These are phyloP conservation scores for Trametes polyzona DNA, from an alignment of 1,284 basidiomycete genomes.

Conservation along the genomic window DNA sequence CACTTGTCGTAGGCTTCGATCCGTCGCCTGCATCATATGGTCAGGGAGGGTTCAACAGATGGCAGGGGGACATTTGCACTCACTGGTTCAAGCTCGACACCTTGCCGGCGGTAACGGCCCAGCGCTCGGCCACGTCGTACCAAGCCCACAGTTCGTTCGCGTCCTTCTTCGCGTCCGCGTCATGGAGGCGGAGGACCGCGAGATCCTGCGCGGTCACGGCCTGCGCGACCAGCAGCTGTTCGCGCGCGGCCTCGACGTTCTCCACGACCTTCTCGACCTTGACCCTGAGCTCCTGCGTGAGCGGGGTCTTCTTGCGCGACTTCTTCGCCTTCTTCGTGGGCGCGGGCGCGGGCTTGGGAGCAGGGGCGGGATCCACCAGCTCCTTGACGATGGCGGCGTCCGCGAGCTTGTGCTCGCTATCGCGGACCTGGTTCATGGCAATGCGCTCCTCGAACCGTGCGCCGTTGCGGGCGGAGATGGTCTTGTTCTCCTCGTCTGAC, in stretches of 20 bases:
- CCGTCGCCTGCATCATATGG: not conserved
- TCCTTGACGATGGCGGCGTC: constrained; percentile 8
- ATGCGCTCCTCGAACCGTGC: not conserved
- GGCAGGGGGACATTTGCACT: not conserved
- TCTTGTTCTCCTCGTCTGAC: constrained; percentile 2
- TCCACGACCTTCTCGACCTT: constrained; percentile 18
- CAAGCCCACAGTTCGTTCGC: constrained; percentile 8
- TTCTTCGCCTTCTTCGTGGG: too few species aligned
- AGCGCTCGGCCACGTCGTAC: not conserved
- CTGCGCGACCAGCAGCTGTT: constrained; percentile 3
- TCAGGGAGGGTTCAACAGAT: too few species aligned
- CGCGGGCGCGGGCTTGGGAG: not conserved
- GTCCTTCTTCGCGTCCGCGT: not conserved
- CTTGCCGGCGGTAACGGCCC: not conserved
- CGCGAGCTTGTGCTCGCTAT: not conserved
- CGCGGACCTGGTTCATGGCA: not conserved
- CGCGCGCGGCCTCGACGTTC: constrained; percentile 10
- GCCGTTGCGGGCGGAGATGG: not conserved
- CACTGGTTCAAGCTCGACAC: not conserved
- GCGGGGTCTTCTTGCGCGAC: not conserved
- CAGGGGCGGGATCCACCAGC: not conserved
- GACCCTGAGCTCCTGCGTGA: constrained; percentile 7
- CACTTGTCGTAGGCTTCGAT: constrained; percentile 3
- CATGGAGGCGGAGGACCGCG: constrained; percentile 5
- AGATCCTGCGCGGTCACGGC: constrained; percentile 3